Base-by-base conservation (phyloP, 768 basidiomycete species). In the Naganishia vishniacii region DNA sequence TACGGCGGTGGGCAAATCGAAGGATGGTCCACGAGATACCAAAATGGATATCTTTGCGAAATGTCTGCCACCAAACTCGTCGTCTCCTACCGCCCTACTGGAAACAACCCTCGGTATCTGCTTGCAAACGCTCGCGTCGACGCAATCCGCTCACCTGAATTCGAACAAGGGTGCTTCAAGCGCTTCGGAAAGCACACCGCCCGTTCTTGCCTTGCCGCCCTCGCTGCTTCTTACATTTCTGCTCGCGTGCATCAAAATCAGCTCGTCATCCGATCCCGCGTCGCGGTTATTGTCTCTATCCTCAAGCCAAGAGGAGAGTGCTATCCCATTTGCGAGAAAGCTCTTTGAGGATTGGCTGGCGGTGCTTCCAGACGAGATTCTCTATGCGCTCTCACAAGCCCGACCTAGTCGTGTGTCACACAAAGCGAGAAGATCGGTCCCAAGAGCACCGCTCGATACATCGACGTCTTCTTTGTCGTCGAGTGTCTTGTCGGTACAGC, bases 331-430 rank as follows among this genome's bases (percentile, higher is more conserved):
- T 40, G 53, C 53, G 1, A n/a, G 53, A 56, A 56, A 56, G 23
- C 37, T 56, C 34, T 56, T 56, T n/a, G 53, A 56, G 32, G 53
- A 56, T 40, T 56, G 53, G 53, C 53, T 56, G 7, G 53, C 53
- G 4, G 34, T 56, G 34, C 15, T 56, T 56, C 53, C 53, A 6
- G 53, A 56, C 23, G 53, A 56, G 26, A 20, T 18, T 4, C 26
- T 56, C 15, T 56, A 56, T 26, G 53, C 53, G 20, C 53, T 56
- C 6, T 56, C 53, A 12, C 53, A 56, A 26, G 53, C 53, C 16
- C 53, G 53, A 2, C 53, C 53, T 7, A 34, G 16, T 9, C 53
- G 53, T 9, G 40, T 34, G 31, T 34, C 53, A 11, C 37, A 34
- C 1, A 56, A n/a, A 40, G 13, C 53, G 9, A 40, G 53, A 26